A percentile compares a stretch with the other conserved stretches of the same genome.
Conservation (phyloP, 2,329 filamentous ascomycete species). For the Taxawa tesnikishii region DNA sequence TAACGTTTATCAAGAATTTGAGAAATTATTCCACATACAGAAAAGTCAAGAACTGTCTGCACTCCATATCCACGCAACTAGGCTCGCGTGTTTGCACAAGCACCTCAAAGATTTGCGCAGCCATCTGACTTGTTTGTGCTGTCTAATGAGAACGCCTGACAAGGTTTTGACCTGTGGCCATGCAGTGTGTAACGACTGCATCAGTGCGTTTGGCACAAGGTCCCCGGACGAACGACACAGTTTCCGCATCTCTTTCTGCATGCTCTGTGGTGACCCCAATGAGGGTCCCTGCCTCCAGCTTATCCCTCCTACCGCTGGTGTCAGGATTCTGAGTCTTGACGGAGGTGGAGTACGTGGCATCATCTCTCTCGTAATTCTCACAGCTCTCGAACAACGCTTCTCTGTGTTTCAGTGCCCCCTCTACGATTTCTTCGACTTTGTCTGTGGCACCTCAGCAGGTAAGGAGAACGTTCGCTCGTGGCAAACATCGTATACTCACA, state of each 20-base stretch:
- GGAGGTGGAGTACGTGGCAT: constrained; percentile 19
- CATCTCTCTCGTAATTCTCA: constrained; percentile 14
- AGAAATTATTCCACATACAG: too few species aligned
- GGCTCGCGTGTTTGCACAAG: too few species aligned
- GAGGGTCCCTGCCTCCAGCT: constrained; percentile 12
- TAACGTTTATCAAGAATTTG: too few species aligned
- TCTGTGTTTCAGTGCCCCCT: constrained; percentile 9
- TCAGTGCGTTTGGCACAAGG: constrained; percentile 16
- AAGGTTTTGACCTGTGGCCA: constrained; percentile 22
- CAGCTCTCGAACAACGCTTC: constrained; percentile 10
- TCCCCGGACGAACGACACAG: constrained; percentile 11
- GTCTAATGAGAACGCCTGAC: constrained; percentile 15
- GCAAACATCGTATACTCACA: background rate
- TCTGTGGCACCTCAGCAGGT: constrained; percentile 17
- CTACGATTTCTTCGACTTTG: constrained; percentile 16
- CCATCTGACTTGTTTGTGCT: constrained; percentile 18
- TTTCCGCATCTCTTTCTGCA: constrained; percentile 16
- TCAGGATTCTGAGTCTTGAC: constrained; percentile 24
- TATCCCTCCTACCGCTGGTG: constrained; percentile 20
- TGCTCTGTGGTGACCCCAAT: constrained; percentile 14
- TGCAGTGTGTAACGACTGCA: constrained; percentile 21
- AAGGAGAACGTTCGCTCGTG: constrained; percentile 3
- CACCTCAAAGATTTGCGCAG: constrained; percentile 7
- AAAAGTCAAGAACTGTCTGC: too few species aligned
- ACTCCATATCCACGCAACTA: too few species aligned